Evolutionary conservation across 2,329 filamentous ascomycete species (phyloP).

Genomic region (Nakataea oryzae): DNA sequence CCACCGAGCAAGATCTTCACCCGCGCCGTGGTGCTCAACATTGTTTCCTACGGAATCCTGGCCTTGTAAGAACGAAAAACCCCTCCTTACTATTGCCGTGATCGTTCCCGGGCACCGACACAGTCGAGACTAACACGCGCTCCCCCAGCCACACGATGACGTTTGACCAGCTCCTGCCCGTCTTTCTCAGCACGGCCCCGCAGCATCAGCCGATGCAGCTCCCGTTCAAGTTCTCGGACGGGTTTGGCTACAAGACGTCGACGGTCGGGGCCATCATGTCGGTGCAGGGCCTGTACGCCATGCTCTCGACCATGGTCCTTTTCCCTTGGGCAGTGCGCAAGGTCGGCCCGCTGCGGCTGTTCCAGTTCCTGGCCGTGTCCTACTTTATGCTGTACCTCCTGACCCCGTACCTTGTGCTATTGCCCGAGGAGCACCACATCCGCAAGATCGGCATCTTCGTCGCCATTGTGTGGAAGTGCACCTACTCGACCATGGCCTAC

Average conservation of each 20-base stretch:
- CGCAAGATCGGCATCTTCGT: conserved; percentile 67
- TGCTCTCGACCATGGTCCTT: conserved; percentile 74
- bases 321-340: conserved; percentile 69
- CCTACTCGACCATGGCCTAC: conserved; percentile 82
- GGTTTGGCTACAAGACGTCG: conserved; percentile 74
- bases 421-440: conserved; percentile 52
- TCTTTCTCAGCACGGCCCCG: conserved; percentile 68
- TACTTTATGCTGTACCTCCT: conserved; percentile 85
- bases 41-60: conserved; percentile 81
- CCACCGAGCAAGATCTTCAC: conserved; percentile 55
- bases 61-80: conserved; percentile 64
- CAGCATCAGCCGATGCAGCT: conserved; percentile 45
- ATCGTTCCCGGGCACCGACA: too few species aligned
- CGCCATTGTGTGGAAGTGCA: conserved; percentile 84
- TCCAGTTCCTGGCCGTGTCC: conserved; percentile 67
- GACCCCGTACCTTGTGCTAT: conserved; percentile 79
- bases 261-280: conserved; percentile 82
- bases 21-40: conserved; percentile 74
- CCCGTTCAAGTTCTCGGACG: conserved; percentile 82
- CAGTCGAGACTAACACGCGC: neutral
- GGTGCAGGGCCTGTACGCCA: conserved; percentile 79
- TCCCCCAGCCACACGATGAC: conserved; percentile 82
- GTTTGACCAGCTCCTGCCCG: conserved; percentile 86
- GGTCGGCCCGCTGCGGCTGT: conserved; percentile 71
- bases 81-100: conserved; percentile 7